phyloP scores from a whole-genome alignment of 306 rosid species.

The Lablab purpureus region DNA sequence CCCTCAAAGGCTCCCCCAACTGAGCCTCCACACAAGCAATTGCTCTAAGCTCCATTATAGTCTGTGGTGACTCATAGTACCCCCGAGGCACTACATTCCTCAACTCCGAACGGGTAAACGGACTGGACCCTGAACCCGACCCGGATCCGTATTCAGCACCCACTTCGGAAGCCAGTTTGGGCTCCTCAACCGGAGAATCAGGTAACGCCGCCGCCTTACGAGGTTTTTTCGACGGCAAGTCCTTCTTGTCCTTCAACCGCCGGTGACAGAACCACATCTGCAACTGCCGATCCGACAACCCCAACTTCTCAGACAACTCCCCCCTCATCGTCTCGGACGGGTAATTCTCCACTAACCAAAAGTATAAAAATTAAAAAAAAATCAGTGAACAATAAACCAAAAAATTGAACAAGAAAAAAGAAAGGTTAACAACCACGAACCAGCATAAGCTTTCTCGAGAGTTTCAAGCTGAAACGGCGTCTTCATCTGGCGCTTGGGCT shows the following conservation, averaged over 20 bases:
- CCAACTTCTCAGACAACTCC: constrained; percentile 85
- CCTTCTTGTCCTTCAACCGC: constrained; percentile 96
- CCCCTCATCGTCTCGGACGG: constrained; percentile 84
- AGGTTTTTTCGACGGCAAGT: constrained; percentile 61
- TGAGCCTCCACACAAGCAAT: constrained; percentile 96
- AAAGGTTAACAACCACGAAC: constrained; percentile 50
- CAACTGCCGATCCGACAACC: constrained; percentile 95
- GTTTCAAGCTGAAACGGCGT: constrained; percentile 97
- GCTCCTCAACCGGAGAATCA: constrained; percentile 76
- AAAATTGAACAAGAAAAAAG: neutral
- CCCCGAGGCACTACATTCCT: constrained; percentile 64
- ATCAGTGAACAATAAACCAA: neutral
- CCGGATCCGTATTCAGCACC: constrained; percentile 91
- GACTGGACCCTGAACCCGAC: constrained; percentile 94
- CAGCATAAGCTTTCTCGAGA: constrained; percentile 88
- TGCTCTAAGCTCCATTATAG: constrained; percentile 81
- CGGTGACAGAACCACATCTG: constrained; percentile 99
- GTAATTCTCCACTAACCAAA: constrained; percentile 85
- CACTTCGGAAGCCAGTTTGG: constrained; percentile 60
- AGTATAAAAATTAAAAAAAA: neutral
- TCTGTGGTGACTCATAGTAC: constrained; percentile 75
- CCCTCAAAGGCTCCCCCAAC: constrained; percentile 91
- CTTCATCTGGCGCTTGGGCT: constrained; percentile 99
- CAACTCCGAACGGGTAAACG: constrained; percentile 64
- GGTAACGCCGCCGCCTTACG: constrained; percentile 54